Percentiles rank a stretch among this genome's conserved stretches.
These are phyloP conservation scores for Leptographium flavum DNA, from an alignment of 2,329 filamentous ascomycete species.

Conservation along the genomic window DNA sequence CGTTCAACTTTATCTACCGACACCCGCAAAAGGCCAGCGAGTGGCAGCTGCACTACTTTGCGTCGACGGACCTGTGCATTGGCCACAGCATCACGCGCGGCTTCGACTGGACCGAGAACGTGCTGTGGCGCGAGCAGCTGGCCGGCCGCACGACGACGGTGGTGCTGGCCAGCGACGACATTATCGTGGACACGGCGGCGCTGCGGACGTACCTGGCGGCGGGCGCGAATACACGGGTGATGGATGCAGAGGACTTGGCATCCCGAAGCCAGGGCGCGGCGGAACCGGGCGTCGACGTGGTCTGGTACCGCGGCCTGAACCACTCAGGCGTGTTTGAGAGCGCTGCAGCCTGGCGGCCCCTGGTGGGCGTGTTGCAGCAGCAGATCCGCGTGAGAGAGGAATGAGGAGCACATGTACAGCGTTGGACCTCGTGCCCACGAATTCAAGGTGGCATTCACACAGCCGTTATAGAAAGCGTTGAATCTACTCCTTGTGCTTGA, in stretches of 20 bases:
- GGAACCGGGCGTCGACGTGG: not conserved
- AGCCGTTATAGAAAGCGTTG: too few species aligned
- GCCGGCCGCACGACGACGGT: not conserved
- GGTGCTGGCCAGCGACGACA: not conserved
- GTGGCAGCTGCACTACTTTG: constrained; percentile 4
- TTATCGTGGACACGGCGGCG: not conserved
- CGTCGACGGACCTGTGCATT: not conserved
- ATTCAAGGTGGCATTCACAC: too few species aligned
- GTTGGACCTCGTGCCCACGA: too few species aligned
- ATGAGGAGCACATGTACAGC: too few species aligned
- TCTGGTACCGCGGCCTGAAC: constrained; percentile 1
- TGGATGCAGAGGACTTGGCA: not conserved
- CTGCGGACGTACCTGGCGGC: not conserved
- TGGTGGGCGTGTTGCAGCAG: not conserved
- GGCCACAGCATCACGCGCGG: constrained; percentile 1
- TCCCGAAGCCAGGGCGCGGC: not conserved
- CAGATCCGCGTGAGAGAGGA: too few species aligned
- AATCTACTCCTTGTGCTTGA: too few species aligned
- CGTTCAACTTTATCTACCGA: constrained; percentile 2
- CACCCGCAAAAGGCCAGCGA: not conserved
- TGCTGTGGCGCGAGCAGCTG: constrained; percentile 1
- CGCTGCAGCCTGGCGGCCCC: not conserved
- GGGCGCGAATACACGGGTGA: not conserved
- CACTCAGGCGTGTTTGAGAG: not conserved
- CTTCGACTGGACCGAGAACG: constrained; percentile 2